Base-by-base conservation (phyloP, 2,329 filamentous ascomycete species). In the Colletotrichum tropicale region DNA sequence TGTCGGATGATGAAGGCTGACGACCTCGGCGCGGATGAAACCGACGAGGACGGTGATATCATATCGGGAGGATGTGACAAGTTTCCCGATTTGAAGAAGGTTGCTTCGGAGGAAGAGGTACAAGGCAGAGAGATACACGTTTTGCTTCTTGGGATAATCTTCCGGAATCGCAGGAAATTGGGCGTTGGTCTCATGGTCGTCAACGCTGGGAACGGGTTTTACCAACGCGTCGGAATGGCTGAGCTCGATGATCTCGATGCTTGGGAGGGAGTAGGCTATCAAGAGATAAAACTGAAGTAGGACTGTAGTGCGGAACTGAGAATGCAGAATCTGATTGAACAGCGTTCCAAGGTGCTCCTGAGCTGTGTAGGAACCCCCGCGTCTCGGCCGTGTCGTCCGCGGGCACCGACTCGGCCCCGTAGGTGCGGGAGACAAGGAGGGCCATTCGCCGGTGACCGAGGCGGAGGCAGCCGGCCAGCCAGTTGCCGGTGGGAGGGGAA, bases 101-200 rank as follows among this genome's bases (percentile, higher is more conserved):
- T n/a, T 10, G 16, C 38, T 18, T 16, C 15, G 3, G 10, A 16
- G 16, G n/a, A 38, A 8, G 73, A 75, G 62, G 34, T 62, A 4
- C 26, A 13, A 21, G 36, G 56, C 1, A 66, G 8, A 8, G 8
- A 52, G 1, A 4, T 24, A 2, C n/a, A 48, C 2, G 70, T 70
- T 28, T 18, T 76, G 24, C 16, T 76, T 6, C 12, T 32, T 18
- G 74, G 74, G 8, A 62, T 36, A 10, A 34, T 34, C 3, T 16
- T 10, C 0, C n/a, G 26, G 7, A 26, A 36, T 8, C 4, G 15
- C 8, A 32, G 4, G 8, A 3, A 28, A 5, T 3, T 73, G n/a
- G 71, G 66, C 8, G 5, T 75, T 8, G 74, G 58, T 26, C 38
- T 75, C 6, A n/a, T 76, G 60, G 55, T 75, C 10, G 4, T 71